These are phyloP conservation scores for Verbascum thapsus DNA, from an alignment of 257 asterid species.

Conservation along the genomic window DNA sequence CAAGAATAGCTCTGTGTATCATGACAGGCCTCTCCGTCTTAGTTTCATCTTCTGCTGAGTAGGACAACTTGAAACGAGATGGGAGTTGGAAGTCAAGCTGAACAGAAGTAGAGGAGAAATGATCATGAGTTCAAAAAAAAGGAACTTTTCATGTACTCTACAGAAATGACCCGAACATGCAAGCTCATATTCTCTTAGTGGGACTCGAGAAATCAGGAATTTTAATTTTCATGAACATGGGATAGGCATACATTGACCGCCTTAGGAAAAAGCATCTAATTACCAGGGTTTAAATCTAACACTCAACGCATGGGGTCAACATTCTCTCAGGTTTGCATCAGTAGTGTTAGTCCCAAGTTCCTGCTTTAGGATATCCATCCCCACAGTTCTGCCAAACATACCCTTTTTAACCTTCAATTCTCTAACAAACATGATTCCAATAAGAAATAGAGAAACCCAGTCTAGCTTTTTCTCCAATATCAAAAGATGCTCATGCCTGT, in stretches of 20 bases:
- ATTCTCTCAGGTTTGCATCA: constrained; percentile 1
- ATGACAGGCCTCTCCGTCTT: constrained; percentile 94
- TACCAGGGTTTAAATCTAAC: constrained; percentile 2
- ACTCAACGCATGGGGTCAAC: constrained; percentile 5
- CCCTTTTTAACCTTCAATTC: background rate
- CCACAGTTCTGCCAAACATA: constrained; percentile 5
- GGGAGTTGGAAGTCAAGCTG: constrained; percentile 99
- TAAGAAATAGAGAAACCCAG: background rate
- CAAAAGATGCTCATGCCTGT: background rate
- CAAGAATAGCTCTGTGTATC: constrained; percentile 97
- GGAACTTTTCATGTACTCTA: background rate
- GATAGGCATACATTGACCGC: background rate
- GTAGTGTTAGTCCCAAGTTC: no score
- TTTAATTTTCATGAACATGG: background rate
- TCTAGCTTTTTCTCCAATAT: background rate
- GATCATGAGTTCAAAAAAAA: constrained; percentile 10
- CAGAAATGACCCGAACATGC: constrained; percentile 10
- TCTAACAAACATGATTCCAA: background rate
- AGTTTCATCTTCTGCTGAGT: constrained; percentile 93
- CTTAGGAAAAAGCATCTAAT: background rate
- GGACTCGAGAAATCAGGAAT: background rate
- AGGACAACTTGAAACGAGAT: constrained; percentile 81
- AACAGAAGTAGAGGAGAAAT: constrained; percentile 33
- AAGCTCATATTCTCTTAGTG: background rate
- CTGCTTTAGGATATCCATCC: background rate